These are phyloP conservation scores for Primulina huaijiensis DNA, from an alignment of 257 asterid genomes.

Conservation along the genomic window DNA sequence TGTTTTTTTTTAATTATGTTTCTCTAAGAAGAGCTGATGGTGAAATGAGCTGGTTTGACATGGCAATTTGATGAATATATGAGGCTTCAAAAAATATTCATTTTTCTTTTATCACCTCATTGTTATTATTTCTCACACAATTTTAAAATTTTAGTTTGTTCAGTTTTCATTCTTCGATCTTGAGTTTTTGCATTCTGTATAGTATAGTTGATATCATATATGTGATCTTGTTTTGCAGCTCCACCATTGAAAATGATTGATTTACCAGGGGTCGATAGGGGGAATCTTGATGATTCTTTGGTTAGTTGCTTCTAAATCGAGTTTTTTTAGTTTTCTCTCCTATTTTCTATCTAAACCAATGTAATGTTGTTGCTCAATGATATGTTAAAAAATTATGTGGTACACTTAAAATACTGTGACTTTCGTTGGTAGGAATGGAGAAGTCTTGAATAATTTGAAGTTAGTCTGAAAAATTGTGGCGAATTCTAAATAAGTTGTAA, in stretches of 20 bases:
- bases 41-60: constrained; percentile 16
- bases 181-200: constrained; percentile 14
- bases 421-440: not conserved
- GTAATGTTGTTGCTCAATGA: not conserved
- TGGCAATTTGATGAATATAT: not conserved
- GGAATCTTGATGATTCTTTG: constrained; percentile 84
- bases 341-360: not conserved
- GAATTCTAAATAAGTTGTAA: not conserved
- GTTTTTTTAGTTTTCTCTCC: constrained; percentile 8
- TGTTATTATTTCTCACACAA: not conserved
- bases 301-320: constrained; percentile 45
- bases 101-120: constrained; percentile 3
- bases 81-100: constrained; percentile 13
- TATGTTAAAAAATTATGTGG: not conserved
- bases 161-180: constrained; percentile 7
- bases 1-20: not conserved
- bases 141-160: not conserved
- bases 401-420: not conserved
- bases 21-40: not conserved
- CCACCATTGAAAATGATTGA: constrained; percentile 92
- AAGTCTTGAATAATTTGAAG: not conserved
- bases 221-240: constrained; percentile 46
- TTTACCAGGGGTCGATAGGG: constrained; percentile 96
- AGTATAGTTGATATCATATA: constrained; percentile 17
- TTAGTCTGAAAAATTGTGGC: not conserved